Conservation (phyloP, 306 rosid species). For the Heteromeles arbutifolia region DNA sequence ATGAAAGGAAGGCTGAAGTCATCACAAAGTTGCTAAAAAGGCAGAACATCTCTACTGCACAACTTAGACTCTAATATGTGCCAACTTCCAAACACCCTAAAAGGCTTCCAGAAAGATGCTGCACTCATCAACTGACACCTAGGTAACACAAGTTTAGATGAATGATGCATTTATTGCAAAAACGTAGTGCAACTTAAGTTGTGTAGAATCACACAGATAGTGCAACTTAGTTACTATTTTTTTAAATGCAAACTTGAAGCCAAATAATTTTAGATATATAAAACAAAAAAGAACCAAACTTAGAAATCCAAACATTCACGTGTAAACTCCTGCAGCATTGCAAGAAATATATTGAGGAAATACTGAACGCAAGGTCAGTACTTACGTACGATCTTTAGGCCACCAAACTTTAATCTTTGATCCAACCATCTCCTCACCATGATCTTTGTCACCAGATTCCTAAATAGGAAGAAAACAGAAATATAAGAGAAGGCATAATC, state of each 20-base stretch:
- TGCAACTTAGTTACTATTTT: neutral
- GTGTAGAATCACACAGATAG: neutral
- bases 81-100: neutral
- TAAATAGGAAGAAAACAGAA: constrained; percentile 21
- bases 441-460: constrained; percentile 40
- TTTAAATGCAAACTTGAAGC: neutral
- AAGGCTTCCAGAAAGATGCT: neutral
- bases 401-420: constrained; percentile 73
- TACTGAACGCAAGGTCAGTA: constrained; percentile 11
- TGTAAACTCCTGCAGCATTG: neutral
- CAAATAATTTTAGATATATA: neutral
- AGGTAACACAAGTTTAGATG: neutral
- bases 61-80: neutral
- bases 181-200: neutral
- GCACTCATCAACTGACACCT: neutral
- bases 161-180: neutral
- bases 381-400: constrained; percentile 78
- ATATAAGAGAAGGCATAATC: neutral
- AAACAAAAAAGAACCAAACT: neutral
- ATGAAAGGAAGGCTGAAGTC: neutral
- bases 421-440: constrained; percentile 58
- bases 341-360: neutral
- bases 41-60: neutral
- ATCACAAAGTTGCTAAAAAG: neutral
- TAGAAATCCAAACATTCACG: neutral